A percentile compares a stretch with the other conserved stretches of the same genome.
phyloP scores from a whole-genome alignment of 129 eudicot species.

The Flaveria trinervia region DNA sequence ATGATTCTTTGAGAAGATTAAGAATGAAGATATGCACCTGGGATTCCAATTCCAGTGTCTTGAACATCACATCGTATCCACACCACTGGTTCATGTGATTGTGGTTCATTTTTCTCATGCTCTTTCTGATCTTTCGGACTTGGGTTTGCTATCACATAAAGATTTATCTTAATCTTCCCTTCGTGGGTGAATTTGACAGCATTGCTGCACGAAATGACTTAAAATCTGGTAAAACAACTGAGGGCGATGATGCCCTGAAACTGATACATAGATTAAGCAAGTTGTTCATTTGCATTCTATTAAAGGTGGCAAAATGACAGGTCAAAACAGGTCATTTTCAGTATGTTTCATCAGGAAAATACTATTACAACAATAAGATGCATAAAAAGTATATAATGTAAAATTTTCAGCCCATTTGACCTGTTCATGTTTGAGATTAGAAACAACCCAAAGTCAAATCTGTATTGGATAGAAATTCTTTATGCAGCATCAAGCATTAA shows the following conservation, averaged over 20 bases:
- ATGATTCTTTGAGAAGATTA: neutral
- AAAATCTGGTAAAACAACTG: neutral
- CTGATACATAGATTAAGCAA: no score
- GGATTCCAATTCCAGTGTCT: slow-evolving; percentile 97
- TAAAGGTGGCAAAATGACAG: no score
- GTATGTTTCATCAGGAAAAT: neutral
- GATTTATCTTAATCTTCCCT: slow-evolving; percentile 86
- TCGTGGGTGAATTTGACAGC: slow-evolving; percentile 92
- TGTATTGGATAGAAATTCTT: neutral
- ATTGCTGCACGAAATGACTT: slow-evolving; percentile 54
- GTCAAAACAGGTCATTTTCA: neutral
- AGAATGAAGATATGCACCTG: slow-evolving; percentile 50
- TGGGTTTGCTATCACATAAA: slow-evolving; percentile 63
- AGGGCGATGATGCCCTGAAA: neutral
- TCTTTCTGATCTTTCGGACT: slow-evolving; percentile 28
- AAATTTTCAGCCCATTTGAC: neutral
- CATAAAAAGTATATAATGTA: neutral
- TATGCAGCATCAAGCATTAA: neutral
- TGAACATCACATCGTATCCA: slow-evolving; percentile 94
- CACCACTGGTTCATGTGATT: slow-evolving; percentile 53
- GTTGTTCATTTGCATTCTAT: no score
- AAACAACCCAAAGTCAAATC: neutral
- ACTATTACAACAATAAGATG: neutral
- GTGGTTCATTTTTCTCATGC: slow-evolving; percentile 37
- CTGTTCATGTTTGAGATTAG: neutral